These are phyloP conservation scores for Eragrostis curvula DNA, from an alignment of 176 grass and related monocot species.

Conservation along the genomic window DNA sequence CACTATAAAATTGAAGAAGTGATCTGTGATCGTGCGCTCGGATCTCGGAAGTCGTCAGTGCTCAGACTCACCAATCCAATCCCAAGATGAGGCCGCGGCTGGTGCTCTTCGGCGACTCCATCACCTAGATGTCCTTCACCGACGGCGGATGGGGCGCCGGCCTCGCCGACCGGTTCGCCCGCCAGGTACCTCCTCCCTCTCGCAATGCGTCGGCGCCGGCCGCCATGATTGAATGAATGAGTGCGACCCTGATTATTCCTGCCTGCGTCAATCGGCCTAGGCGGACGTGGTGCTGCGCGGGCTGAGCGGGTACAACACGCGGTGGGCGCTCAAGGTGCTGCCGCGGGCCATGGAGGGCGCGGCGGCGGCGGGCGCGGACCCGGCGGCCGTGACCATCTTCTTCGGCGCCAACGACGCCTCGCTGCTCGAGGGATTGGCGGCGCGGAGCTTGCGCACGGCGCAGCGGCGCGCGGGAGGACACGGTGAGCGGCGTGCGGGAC, in stretches of 20 bases:
- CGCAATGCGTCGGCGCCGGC: neutral
- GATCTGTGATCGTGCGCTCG: neutral
- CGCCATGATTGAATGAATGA: neutral
- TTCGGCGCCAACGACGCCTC: constrained; percentile 89
- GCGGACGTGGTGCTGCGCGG: constrained; percentile 86
- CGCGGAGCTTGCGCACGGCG: constrained; percentile 33
- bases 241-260: too few species aligned
- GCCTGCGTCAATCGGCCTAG: too few species aligned
- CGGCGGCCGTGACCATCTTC: constrained; percentile 74
- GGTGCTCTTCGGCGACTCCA: constrained; percentile 89
- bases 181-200: constrained; percentile 25
- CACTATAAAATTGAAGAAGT: too few species aligned
- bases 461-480: constrained; percentile 81
- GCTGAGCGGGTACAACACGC: constrained; percentile 82
- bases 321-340: constrained; percentile 72
- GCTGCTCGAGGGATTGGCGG: too few species aligned
- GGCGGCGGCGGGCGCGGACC: constrained; percentile 30
- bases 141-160: constrained; percentile 75
- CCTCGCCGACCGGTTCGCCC: constrained; percentile 58
- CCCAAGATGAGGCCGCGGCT: constrained; percentile 53
- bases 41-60: neutral
- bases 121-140: constrained; percentile 78
- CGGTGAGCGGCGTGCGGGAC: too few species aligned
- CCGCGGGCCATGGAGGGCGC: constrained; percentile 56
- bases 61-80: neutral